A percentile compares a stretch with the other conserved stretches of the same genome.
phyloP scores from a whole-genome alignment of 1,284 basidiomycete species.

The Xerocomus cyaneibrunnescens region DNA sequence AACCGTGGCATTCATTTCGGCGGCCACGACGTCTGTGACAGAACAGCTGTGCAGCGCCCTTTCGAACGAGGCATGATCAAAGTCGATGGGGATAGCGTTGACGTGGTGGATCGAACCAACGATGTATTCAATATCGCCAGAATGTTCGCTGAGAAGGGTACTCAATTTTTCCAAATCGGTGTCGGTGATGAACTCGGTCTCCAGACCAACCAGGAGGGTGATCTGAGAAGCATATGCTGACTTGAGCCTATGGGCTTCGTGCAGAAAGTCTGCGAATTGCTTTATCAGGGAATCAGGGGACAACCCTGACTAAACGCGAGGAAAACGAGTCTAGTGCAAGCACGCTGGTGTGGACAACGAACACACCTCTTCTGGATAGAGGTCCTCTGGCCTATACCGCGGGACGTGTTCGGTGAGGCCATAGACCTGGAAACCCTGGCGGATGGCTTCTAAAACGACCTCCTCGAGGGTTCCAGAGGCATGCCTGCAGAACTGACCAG shows the following conservation, averaged over 20 bases:
- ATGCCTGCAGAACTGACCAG: constrained; percentile 95
- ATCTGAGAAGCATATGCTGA: constrained; percentile 58
- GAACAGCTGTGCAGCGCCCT: constrained; percentile 49
- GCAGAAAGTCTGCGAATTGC: constrained; percentile 70
- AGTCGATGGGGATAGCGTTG: constrained; percentile 88
- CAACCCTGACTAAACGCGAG: constrained; percentile 45
- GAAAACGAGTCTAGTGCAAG: constrained; percentile 15
- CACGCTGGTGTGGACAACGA: constrained; percentile 7
- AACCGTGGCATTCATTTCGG: constrained; percentile 25
- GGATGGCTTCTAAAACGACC: constrained; percentile 77
- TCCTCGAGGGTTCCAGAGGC: constrained; percentile 76
- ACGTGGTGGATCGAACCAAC: constrained; percentile 96
- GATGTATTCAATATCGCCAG: constrained; percentile 76
- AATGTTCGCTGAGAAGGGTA: constrained; percentile 44
- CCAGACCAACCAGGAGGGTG: constrained; percentile 83
- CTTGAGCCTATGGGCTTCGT: constrained; percentile 78
- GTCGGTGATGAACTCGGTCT: constrained; percentile 86
- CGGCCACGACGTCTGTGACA: constrained; percentile 30
- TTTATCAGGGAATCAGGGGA: constrained; percentile 46
- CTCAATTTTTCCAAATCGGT: constrained; percentile 64
- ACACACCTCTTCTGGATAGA: constrained; percentile 94
- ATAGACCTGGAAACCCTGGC: constrained; percentile 77
- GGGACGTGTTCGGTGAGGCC: constrained; percentile 96
- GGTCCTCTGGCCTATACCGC: constrained; percentile 74
- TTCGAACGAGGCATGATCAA: constrained; percentile 74